phyloP scores from a whole-genome alignment of 768 basidiomycete species.

The Panus rudis region DNA sequence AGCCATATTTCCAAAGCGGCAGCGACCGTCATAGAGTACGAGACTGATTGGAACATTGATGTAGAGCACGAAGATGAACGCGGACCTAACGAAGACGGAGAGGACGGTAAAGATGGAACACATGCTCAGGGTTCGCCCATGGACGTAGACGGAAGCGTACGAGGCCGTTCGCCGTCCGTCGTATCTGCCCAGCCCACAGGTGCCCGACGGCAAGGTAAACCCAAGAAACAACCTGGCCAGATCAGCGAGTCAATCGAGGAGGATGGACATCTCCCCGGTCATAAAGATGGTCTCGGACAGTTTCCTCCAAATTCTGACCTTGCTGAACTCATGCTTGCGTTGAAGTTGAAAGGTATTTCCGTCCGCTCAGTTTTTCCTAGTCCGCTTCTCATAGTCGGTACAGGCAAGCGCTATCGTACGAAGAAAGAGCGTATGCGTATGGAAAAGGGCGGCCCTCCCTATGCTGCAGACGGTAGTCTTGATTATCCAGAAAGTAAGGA shows the following conservation, averaged over 20 bases:
- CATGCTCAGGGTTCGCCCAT: slow-evolving; percentile 21
- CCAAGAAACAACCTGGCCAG: slow-evolving; percentile 37
- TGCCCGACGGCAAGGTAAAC: slow-evolving; percentile 11
- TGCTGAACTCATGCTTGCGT: slow-evolving; percentile 64
- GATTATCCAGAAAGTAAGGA: slow-evolving; percentile 63
- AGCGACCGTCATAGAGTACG: slow-evolving; percentile 71
- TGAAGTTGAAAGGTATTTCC: slow-evolving; percentile 65
- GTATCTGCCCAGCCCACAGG: slow-evolving; percentile 11
- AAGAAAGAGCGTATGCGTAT: slow-evolving; percentile 77
- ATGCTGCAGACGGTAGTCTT: slow-evolving; percentile 68
- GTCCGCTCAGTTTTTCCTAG: not conserved
- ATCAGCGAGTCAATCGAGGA: slow-evolving; percentile 49
- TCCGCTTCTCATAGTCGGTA: not conserved
- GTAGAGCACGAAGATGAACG: slow-evolving; percentile 41
- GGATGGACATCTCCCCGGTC: slow-evolving; percentile 69
- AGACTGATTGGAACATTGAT: slow-evolving; percentile 81
- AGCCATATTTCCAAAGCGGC: slow-evolving; percentile 70
- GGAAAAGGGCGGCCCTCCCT: slow-evolving; percentile 70
- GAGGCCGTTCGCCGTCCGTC: slow-evolving; percentile 23
- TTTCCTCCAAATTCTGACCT: slow-evolving; percentile 67
- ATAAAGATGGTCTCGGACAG: slow-evolving; percentile 65
- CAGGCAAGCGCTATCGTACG: slow-evolving; percentile 72
- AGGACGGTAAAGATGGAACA: slow-evolving; percentile 41
- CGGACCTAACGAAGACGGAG: slow-evolving; percentile 17
- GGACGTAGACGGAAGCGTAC: slow-evolving; percentile 36